Percentiles rank a stretch among this genome's conserved stretches.
phyloP scores from a whole-genome alignment of 768 basidiomycete genomes.

The Leccinum variicolor region DNA sequence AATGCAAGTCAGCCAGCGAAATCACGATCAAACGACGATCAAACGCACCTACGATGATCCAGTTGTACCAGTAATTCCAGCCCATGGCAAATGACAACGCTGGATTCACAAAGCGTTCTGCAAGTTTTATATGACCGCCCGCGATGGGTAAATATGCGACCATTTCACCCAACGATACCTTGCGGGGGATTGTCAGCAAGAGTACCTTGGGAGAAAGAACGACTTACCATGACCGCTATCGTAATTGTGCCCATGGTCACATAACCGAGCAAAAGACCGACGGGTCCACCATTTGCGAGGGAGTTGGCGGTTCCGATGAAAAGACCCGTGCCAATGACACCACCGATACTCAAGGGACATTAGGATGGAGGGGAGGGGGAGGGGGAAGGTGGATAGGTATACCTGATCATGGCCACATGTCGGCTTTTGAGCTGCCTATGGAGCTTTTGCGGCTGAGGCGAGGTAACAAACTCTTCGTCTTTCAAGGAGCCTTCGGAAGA shows the following conservation, averaged over 20 bases:
- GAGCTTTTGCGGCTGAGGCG: slow-evolving; percentile 25
- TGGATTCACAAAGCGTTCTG: slow-evolving; percentile 79
- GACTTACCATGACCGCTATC: slow-evolving; percentile 31
- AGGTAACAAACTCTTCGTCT: slow-evolving; percentile 18
- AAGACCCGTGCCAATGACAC: slow-evolving; percentile 31
- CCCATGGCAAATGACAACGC: slow-evolving; percentile 59
- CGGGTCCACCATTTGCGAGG: slow-evolving; percentile 37
- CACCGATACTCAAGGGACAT: slow-evolving; percentile 41
- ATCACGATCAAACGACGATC: neutral
- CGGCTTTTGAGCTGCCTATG: slow-evolving; percentile 69
- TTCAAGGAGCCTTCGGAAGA: slow-evolving; percentile 15
- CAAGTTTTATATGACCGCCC: slow-evolving; percentile 77
- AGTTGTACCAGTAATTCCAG: slow-evolving; percentile 51
- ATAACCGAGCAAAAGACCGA: slow-evolving; percentile 42
- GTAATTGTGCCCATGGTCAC: slow-evolving; percentile 30
- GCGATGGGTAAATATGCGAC: slow-evolving; percentile 73
- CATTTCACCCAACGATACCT: slow-evolving; percentile 53
- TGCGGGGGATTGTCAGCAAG: no score
- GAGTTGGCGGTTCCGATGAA: slow-evolving; percentile 2
- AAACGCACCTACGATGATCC: slow-evolving; percentile 20
- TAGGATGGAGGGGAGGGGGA: neutral
- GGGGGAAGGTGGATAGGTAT: neutral
- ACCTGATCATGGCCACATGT: slow-evolving; percentile 83
- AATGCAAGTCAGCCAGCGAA: neutral
- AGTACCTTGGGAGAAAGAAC: neutral